phyloP scores from a whole-genome alignment of 164 flowering plant genomes.

The Houttuynia cordata region DNA sequence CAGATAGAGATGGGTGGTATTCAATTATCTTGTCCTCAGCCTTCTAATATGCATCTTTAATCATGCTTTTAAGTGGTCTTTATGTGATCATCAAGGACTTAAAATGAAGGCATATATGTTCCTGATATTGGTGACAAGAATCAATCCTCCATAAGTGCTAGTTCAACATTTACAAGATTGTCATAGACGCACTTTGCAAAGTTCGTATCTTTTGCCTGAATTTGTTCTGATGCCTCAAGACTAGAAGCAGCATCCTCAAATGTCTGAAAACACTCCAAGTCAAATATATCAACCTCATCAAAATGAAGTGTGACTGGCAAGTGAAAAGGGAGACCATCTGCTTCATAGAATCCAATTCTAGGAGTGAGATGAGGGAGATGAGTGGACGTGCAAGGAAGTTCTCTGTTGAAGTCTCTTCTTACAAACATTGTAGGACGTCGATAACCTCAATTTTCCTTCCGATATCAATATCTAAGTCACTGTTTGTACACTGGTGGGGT shows the following conservation, averaged over 20 bases:
- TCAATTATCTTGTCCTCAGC: conserved; percentile 24
- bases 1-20: conserved; percentile 42
- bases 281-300: conserved; percentile 53
- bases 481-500: conserved; percentile 13
- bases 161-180: conserved; percentile 54
- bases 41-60: conserved; percentile 23
- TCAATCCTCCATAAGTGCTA: conserved; percentile 52
- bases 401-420: conserved; percentile 16
- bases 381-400: conserved; percentile 21
- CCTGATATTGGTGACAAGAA: conserved; percentile 23
- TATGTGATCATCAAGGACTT: conserved; percentile 25
- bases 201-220: conserved; percentile 32
- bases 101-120: conserved; percentile 23
- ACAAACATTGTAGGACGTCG: conserved; percentile 25
- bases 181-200: conserved; percentile 37
- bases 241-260: conserved; percentile 17
- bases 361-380: conserved; percentile 13
- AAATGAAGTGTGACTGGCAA: conserved; percentile 20
- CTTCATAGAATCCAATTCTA: conserved; percentile 28
- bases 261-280: conserved; percentile 17
- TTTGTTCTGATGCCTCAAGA: conserved; percentile 23
- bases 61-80: conserved; percentile 19
- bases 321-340: conserved; percentile 9
- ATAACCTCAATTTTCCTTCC: conserved; percentile 29
- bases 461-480: conserved; percentile 13